These are phyloP conservation scores for Chenopodium album DNA, from an alignment of 148 eudicot species.

Conservation along the genomic window DNA sequence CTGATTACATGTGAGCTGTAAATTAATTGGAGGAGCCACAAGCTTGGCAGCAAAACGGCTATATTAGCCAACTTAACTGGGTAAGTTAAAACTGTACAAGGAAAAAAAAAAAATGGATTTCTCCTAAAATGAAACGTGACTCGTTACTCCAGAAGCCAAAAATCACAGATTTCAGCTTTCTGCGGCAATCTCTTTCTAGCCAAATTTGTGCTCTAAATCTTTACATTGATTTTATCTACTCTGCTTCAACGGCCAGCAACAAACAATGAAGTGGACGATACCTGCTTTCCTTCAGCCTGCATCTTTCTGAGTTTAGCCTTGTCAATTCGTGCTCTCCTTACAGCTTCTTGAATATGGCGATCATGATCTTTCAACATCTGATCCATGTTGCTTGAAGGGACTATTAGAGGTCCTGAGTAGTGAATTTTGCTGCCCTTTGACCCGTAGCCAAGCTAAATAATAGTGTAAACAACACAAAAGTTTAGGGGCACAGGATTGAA, in stretches of 20 bases:
- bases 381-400: conserved; percentile 82
- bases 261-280: conserved; percentile 47
- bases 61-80: conserved; percentile 16
- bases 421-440: conserved; percentile 87
- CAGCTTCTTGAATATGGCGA: conserved; percentile 88
- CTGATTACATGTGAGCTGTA: conserved; percentile 17
- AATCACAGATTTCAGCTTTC: conserved; percentile 24
- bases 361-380: conserved; percentile 91
- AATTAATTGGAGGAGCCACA: conserved; percentile 8
- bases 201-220: conserved; percentile 23
- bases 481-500: conserved; percentile 1
- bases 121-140: conserved; percentile 11
- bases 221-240: conserved; percentile 24
- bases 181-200: conserved; percentile 10
- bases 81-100: conserved; percentile 27
- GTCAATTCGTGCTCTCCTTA: conserved; percentile 74
- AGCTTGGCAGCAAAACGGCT: conserved; percentile 9
- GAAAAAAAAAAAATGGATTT: conserved; percentile 11
- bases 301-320: conserved; percentile 60
- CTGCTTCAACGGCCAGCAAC: conserved; percentile 52
- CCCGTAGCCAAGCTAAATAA: conserved; percentile 72
- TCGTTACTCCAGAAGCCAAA: conserved; percentile 19
- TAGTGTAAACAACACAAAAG: not conserved
- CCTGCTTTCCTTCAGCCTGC: conserved; percentile 50
- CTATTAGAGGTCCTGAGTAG: conserved; percentile 92